Conservation (phyloP, 495 filamentous ascomycete genomes). For the Gamarada debralockiae region DNA sequence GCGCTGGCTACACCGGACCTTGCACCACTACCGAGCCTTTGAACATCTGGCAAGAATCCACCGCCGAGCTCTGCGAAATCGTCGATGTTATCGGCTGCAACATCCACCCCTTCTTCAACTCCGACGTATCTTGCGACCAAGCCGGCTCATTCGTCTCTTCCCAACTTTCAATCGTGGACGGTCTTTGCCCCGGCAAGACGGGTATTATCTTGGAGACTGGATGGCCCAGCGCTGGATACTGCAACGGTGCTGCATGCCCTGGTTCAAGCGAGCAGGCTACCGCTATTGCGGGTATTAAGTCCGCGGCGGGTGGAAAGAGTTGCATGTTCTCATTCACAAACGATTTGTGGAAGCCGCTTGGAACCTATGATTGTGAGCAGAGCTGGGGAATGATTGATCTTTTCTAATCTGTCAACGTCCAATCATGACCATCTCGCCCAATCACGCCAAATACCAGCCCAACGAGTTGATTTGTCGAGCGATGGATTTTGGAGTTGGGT, state of each 20-base stretch:
- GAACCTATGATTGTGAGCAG: conserved; percentile 71
- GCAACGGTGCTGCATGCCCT: conserved; percentile 70
- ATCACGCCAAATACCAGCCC: too few relatives aligned
- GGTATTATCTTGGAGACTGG: conserved; percentile 85
- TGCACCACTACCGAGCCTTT: conserved; percentile 86
- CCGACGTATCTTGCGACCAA: conserved; percentile 47
- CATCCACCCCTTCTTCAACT: conserved; percentile 94
- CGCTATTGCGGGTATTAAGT: conserved; percentile 65
- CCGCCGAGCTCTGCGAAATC: conserved; percentile 57
- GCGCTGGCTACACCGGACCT: conserved; percentile 67
- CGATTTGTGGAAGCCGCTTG: conserved; percentile 77
- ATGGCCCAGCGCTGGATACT: conserved; percentile 70
- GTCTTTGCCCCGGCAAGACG: conserved; percentile 58
- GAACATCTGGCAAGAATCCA: conserved; percentile 58
- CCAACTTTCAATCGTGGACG: conserved; percentile 63
- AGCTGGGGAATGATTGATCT: conserved; percentile 63
- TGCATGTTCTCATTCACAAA: conserved; percentile 79
- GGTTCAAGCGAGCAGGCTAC: conserved; percentile 59
- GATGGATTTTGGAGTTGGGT: background rate
- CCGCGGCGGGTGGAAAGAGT: conserved; percentile 47
- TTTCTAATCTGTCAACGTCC: conserved; percentile 46
- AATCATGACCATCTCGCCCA: too few relatives aligned
- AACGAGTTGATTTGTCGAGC: background rate
- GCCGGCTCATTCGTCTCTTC: conserved; percentile 70
- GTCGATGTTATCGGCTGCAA: conserved; percentile 80